Percentiles rank a stretch among this genome's conserved stretches.
Conservation (phyloP, 345 rosid genomes). For the Populus nigra region DNA sequence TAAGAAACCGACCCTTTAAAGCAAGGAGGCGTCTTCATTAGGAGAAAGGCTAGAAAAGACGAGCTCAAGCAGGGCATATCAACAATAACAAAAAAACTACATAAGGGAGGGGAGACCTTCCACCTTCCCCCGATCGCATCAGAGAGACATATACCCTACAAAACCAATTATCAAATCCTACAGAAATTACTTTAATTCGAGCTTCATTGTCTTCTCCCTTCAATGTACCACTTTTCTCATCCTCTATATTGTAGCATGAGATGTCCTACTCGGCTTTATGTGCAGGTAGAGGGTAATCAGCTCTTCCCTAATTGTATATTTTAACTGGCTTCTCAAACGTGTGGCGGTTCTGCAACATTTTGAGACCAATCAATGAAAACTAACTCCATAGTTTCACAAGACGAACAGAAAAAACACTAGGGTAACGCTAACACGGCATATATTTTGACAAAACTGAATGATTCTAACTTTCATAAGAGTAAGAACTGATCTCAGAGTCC, state of each 20-base stretch:
- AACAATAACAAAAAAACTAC: conserved; percentile 6
- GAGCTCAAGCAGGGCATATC: conserved; percentile 21
- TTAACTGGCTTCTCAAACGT: conserved; percentile 56
- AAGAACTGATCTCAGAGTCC: neutral
- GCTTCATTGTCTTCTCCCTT: conserved; percentile 14
- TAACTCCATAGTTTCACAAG: neutral
- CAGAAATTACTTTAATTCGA: conserved; percentile 14
- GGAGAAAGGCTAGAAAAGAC: conserved; percentile 13
- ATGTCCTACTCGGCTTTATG: conserved; percentile 8
- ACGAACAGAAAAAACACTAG: neutral
- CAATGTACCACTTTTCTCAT: conserved; percentile 8
- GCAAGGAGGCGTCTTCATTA: conserved; percentile 20
- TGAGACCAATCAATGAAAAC: neutral
- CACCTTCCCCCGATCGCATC: conserved; percentile 6
- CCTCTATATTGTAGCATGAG: conserved; percentile 4
- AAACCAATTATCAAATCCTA: conserved; percentile 26
- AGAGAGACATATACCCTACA: conserved; percentile 30
- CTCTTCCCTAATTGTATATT: conserved; percentile 50
- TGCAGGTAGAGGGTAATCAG: conserved; percentile 20
- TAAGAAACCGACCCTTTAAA: conserved; percentile 20
- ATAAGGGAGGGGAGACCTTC: neutral
- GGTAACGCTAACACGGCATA: neutral
- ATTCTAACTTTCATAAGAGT: neutral
- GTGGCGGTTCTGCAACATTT: conserved; percentile 53
- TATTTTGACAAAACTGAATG: neutral